Evolutionary conservation across 169 alveolate genomes (phyloP).

Genomic region (Pseudocohnilembus persalinus): DNA sequence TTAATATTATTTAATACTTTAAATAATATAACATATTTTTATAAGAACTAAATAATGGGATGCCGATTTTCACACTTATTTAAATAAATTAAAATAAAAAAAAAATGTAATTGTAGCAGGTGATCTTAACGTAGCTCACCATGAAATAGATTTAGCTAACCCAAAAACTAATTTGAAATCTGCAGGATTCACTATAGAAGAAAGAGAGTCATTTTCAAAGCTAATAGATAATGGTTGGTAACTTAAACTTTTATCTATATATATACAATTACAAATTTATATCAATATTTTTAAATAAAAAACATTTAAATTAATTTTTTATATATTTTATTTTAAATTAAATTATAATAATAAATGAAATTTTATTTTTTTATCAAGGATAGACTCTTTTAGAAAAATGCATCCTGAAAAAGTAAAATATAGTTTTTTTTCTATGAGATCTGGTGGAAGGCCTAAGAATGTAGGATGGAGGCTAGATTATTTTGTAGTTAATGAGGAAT

Average conservation of each 20-base stretch:
- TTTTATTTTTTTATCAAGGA: no score
- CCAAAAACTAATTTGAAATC: conserved; percentile 69
- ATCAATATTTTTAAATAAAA: no score
- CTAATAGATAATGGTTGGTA: conserved; percentile 51
- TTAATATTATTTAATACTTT: no score
- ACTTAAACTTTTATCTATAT: no score
- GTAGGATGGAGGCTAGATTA: conserved; percentile 87
- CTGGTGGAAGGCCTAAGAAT: conserved; percentile 41
- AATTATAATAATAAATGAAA: no score
- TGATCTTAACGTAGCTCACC: conserved; percentile 81
- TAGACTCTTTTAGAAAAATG: conserved; percentile 74
- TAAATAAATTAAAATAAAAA: conserved; percentile 45
- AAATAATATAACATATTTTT: not conserved
- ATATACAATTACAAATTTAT: no score
- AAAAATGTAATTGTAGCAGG: conserved; percentile 74
- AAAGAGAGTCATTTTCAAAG: conserved; percentile 56
- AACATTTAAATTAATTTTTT: no score
- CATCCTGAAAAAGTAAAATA: conserved; percentile 64
- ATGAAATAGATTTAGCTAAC: conserved; percentile 66
- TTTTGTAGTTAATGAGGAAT: conserved; percentile 51
- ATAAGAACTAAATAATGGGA: conserved; percentile 76
- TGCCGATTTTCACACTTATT: conserved; percentile 56
- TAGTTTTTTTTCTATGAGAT: conserved; percentile 63
- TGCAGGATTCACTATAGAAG: conserved; percentile 71
- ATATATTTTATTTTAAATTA: no score